These are phyloP conservation scores for Taiozyma sp. DNA, from an alignment of 1,139 yeast genomes.

Conservation along the genomic window DNA sequence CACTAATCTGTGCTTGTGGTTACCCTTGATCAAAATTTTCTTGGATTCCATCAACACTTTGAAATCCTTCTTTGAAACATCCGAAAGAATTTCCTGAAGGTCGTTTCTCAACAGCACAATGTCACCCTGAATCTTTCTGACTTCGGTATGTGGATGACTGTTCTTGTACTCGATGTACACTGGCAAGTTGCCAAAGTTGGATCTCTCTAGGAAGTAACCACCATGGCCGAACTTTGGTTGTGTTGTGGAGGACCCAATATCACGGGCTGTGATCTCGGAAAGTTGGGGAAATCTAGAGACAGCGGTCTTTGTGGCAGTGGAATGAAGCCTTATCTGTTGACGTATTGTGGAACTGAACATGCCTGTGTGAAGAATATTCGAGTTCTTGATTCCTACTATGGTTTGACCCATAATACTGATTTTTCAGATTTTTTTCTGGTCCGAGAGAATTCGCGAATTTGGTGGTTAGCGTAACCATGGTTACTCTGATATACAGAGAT, in stretches of 20 bases:
- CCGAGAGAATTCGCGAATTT: background rate
- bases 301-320: background rate
- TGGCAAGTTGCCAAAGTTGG: conserved; percentile 61
- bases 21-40: conserved; percentile 51
- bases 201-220: conserved; percentile 45
- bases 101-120: conserved; percentile 52
- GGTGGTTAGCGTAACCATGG: background rate
- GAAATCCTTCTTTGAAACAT: conserved; percentile 39
- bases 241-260: conserved; percentile 26
- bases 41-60: conserved; percentile 31
- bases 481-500: background rate
- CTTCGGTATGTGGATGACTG: conserved; percentile 49
- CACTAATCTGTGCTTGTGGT: conserved; percentile 31
- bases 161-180: conserved; percentile 54
- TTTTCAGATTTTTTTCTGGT: background rate
- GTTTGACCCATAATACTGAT: background rate
- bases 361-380: background rate
- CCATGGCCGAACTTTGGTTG: conserved; percentile 32
- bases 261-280: conserved; percentile 23
- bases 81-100: conserved; percentile 41
- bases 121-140: conserved; percentile 61
- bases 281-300: conserved; percentile 24
- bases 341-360: conserved; percentile 5
- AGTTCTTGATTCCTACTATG: no score
- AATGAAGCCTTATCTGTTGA: conserved; percentile 7